Base-by-base conservation (phyloP, 371 early-diverging fungal species). In the Zancudomyces culisetae region DNA sequence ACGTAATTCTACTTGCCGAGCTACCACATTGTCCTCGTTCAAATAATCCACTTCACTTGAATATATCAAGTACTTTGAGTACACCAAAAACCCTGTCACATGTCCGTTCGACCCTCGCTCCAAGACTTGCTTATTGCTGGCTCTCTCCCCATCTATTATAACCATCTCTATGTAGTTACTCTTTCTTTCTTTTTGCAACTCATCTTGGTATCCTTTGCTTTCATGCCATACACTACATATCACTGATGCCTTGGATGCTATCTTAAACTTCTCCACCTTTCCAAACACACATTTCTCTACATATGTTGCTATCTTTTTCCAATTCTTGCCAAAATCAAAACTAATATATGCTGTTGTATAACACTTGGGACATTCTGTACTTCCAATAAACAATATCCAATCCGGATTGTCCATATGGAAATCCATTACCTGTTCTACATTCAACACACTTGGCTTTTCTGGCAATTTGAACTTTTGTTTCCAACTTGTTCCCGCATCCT, bases 261-360 rank as follows among this genome's bases (percentile, higher is more conserved):
- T 60, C 27, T 49, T 45, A 47, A 82, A 83, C 42, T 74, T 60
- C 22, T 69, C 63, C 48, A 79, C 80, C 21, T 74, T 76, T 10
- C 83, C 85, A 75, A 88, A 95, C 29, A 80, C 72, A 66, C 94
- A 94, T 56, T 88, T 85, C 29, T 80, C 76, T 18, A 81, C 87
- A 68, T 82, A 87, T 10, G 85, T 79, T 20, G 83, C 80, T 27
- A 96, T 54, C 26, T 65, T 55, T 0, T 63, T 65, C 93, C 92
- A 95, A 26, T 55, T 60, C 27, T 64, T 58, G 21, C 91, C 91
- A 55, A 79, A 71, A 54, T 90, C 73, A 21, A 68, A 61, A 18
- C 87, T 78, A 42, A 77, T 64, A 57, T 70, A 86, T 13, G 73
- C 75, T 61, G 73, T 72, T 21, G 86, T 71, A 63, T 76, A 75